phyloP scores from a whole-genome alignment of 352 stramenopile genomes.

The Pythium guiyangense region DNA sequence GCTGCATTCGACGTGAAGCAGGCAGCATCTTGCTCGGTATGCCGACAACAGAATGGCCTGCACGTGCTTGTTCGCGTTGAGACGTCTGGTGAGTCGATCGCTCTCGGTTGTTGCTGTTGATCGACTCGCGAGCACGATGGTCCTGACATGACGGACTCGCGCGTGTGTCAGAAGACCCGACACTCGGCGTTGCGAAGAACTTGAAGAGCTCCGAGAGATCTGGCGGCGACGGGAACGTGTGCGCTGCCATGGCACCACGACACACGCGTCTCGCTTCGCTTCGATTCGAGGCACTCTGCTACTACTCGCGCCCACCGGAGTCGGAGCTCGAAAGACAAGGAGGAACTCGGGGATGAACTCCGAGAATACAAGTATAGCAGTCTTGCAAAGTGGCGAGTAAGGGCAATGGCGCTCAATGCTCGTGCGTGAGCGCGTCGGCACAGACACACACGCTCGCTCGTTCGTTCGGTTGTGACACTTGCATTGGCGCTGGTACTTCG shows the following conservation, averaged over 20 bases:
- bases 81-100: background rate
- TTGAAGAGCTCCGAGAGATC: slow-evolving; percentile 44
- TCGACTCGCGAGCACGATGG: background rate
- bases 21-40: too few relatives aligned
- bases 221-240: slow-evolving; percentile 29
- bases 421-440: too few relatives aligned
- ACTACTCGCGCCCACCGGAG: too few relatives aligned
- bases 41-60: background rate
- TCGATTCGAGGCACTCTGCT: too few relatives aligned
- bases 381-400: too few relatives aligned
- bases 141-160: background rate
- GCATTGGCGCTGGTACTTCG: too few relatives aligned
- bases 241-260: slow-evolving; percentile 5
- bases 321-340: too few relatives aligned
- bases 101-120: background rate
- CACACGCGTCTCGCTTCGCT: too few relatives aligned
- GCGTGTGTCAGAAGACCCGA: background rate
- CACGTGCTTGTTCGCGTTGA: background rate
- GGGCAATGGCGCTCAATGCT: too few relatives aligned
- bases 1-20: background rate
- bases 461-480: background rate
- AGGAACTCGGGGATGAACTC: too few relatives aligned
- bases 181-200: slow-evolving; percentile 22
- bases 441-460: background rate
- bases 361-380: too few relatives aligned